Base-by-base conservation (phyloP, 2,329 filamentous ascomycete species). In the Penicillium sp. region DNA sequence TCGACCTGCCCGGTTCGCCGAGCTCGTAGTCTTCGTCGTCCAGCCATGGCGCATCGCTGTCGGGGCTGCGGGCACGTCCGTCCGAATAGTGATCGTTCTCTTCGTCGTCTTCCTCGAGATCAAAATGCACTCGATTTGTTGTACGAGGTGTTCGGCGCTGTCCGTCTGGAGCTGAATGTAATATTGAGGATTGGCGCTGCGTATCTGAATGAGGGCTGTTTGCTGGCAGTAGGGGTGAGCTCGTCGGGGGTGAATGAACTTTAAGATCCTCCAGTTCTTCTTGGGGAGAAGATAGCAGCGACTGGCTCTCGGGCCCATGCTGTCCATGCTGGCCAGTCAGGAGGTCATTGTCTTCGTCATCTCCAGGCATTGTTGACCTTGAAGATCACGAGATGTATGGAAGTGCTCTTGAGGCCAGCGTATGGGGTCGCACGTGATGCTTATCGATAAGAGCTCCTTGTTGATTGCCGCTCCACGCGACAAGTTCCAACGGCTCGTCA, bases 81-180 rank as follows among this genome's bases (percentile, higher is more conserved):
- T 77, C 78, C 62, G 71, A 69, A 55, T 55, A 59, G 33, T 61
- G 61, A 57, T 73, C 74, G 28, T 69, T 68, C 59, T 72, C 70
- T 11, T 62, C 60, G 1, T 67, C 61, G 19, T 72, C 71, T 25
- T 75, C 68, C 3, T 76, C 72, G n/a, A 80, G 55, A 64, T 93
- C 88, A 77, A 95, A 95, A 67, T 89, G 88, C 49, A 95, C 91
- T 28, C 90, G 84, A 73, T 91, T 89, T 8, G 85, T 83, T 1
- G 89, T 92, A 57, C 89, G 73, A 52, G 73, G 69, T 89, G 85
- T 83, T 62, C 76, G 75, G 30, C 71, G 74, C 26, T 78, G 75
- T 58, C 79, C 79, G 60, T 78, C 73, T 11, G 71, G 69, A n/a
- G 71, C 62, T 30, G 75, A 73, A 19, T 73, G 73, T n/a, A 75